Base-by-base conservation (phyloP, 192 early-diverging fungal genomes). In the Blastocladiella britannica region DNA sequence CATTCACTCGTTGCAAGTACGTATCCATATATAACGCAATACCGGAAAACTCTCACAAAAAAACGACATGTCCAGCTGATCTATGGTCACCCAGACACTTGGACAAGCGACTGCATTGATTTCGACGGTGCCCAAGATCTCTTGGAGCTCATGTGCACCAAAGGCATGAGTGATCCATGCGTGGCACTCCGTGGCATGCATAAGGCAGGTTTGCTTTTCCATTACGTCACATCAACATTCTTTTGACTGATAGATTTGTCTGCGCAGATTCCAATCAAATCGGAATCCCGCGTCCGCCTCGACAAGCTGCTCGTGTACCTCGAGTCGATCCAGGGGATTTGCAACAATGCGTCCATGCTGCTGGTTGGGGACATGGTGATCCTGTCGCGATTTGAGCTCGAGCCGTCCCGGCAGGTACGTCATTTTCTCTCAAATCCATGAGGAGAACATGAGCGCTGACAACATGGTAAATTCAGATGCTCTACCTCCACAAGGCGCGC, bases 281-380 rank as follows among this genome's bases (percentile, higher is more conserved):
- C 62, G 9, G 61, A 69, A 29, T 63, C 72, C 7, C 57, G 58
- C 18, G 77, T 80, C 52, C 57, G 77, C 5, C 37, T 80, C n/a
- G 78, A 80, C 62, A 76, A 77, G 56, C 69, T 80, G 7, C 62
- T 80, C n/a, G 65, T 71, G 8, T 78, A 71, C 51, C 54, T 80
- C 20, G 78, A 80, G 56, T 69, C 65, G 37, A 77, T 80, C 22
- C 69, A 79, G 27, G 74, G 74, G 2, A 69, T 80, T 7, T 80
- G 78, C 53, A 74, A 77, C 9, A 80, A 79, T 58, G 74, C 74
- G 12, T 77, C 78, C 0, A 71, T 80, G 69, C 63, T 80, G 29
- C 62, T 77, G 4, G 59, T 79, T 15, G 78, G 74, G 18, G 74
- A 75, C n/a, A 67, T 74, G 6, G 70, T 70, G 24, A 55, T 80